A percentile compares a stretch with the other conserved stretches of the same genome.
Evolutionary conservation across 805 yeast genomes (phyloP).

Genomic region (Candida silvicultrix): DNA sequence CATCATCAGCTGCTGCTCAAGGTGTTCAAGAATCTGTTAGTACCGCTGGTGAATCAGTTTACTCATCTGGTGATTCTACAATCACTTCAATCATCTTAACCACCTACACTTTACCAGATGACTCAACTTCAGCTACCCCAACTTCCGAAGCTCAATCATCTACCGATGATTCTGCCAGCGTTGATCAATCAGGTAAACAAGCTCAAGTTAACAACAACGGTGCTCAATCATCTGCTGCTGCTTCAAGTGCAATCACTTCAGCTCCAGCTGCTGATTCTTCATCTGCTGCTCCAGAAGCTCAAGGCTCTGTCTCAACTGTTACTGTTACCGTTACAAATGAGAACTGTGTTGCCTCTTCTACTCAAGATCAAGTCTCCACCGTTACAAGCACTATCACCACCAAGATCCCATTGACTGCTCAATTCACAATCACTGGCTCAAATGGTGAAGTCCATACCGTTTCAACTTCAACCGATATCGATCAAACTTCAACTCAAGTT

Average conservation of each 20-base stretch:
- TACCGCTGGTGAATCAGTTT: not conserved
- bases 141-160: not conserved
- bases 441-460: conserved; percentile 18
- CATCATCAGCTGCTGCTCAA: conserved; percentile 1
- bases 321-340: conserved; percentile 20
- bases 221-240: not conserved
- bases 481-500: conserved; percentile 17
- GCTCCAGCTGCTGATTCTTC: not conserved
- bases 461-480: conserved; percentile 19
- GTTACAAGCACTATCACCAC: conserved; percentile 5
- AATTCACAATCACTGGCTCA: conserved; percentile 20
- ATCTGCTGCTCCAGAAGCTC: conserved; percentile 3
- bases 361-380: not conserved
- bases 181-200: not conserved
- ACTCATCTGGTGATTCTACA: not conserved
- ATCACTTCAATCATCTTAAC: conserved; percentile 3
- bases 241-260: not conserved
- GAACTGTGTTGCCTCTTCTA: conserved; percentile 8
- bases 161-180: not conserved
- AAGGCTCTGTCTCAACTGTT: conserved; percentile 6
- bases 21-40: conserved; percentile 3
- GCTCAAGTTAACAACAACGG: not conserved
- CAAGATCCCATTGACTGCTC: conserved; percentile 15
- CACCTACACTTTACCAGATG: conserved; percentile 4
- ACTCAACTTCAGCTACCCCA: conserved; percentile 1